These are phyloP conservation scores for Saccharomyces hybrid DNA, from an alignment of 1,139 yeast species.

Conservation along the genomic window DNA sequence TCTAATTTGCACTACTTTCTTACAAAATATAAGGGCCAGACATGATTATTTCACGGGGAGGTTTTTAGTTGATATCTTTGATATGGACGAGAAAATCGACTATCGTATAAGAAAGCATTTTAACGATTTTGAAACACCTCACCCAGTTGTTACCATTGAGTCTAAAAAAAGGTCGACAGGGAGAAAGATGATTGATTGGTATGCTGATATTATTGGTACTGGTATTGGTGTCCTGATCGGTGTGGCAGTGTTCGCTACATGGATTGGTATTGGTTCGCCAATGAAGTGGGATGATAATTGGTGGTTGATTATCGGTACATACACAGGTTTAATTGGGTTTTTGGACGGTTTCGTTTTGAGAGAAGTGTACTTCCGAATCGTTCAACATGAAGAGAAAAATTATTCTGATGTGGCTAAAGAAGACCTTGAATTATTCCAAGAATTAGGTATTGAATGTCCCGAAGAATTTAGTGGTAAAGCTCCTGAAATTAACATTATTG, in stretches of 20 bases:
- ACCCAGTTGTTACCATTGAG: slow-evolving; percentile 22
- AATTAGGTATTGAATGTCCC: slow-evolving; percentile 19
- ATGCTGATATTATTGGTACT: slow-evolving; percentile 37
- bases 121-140: slow-evolving; percentile 22
- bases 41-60: slow-evolving; percentile 29
- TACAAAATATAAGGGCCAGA: slow-evolving; percentile 35
- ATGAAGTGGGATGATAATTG: slow-evolving; percentile 34
- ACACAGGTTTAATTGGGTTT: slow-evolving; percentile 37
- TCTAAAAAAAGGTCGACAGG: slow-evolving; percentile 20
- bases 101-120: slow-evolving; percentile 17
- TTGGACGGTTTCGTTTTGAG: slow-evolving; percentile 36
- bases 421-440: slow-evolving; percentile 21
- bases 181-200: slow-evolving; percentile 31
- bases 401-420: slow-evolving; percentile 24
- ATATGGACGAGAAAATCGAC: slow-evolving; percentile 31
- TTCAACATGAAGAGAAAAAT: slow-evolving; percentile 28
- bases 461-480: slow-evolving; percentile 16
- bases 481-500: slow-evolving; percentile 10
- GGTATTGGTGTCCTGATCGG: slow-evolving; percentile 35
- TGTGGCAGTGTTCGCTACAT: slow-evolving; percentile 30
- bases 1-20: slow-evolving; percentile 30
- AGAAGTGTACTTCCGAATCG: slow-evolving; percentile 32
- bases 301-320: slow-evolving; percentile 40
- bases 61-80: slow-evolving; percentile 21
- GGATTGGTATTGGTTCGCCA: slow-evolving; percentile 33